Percentiles rank a stretch among this genome's conserved stretches.
These are phyloP conservation scores for Shiraia sp. DNA, from an alignment of 2,329 filamentous ascomycete genomes.

Conservation along the genomic window DNA sequence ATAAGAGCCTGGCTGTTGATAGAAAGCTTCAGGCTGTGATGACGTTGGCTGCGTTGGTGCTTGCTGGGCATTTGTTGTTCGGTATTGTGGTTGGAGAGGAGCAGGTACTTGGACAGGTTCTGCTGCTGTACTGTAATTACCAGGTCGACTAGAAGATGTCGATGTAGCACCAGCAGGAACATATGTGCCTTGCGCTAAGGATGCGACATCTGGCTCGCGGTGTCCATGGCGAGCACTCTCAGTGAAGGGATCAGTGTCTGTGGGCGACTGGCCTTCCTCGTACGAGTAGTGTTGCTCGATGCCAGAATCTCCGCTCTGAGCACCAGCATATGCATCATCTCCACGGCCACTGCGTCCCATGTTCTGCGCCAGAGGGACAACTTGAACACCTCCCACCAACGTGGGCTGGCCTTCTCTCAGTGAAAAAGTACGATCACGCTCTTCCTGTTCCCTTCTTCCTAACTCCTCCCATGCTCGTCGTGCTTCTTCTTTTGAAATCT, in stretches of 20 bases:
- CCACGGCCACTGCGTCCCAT: slow-evolving; percentile 50
- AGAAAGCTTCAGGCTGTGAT: slow-evolving; percentile 43
- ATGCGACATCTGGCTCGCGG: slow-evolving; percentile 37
- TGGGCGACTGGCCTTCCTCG: slow-evolving; percentile 56
- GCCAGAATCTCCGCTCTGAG: slow-evolving; percentile 37
- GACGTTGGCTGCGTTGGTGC: slow-evolving; percentile 24
- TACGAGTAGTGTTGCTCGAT: slow-evolving; percentile 55
- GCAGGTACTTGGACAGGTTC: slow-evolving; percentile 30
- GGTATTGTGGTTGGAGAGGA: slow-evolving; percentile 30
- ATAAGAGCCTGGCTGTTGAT: slow-evolving; percentile 44
- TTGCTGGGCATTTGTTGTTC: slow-evolving; percentile 25
- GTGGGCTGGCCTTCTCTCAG: slow-evolving; percentile 86
- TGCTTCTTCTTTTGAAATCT: slow-evolving; percentile 95
- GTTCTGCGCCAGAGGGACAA: slow-evolving; percentile 86
- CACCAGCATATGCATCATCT: slow-evolving; percentile 37
- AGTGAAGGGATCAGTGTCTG: slow-evolving; percentile 66
- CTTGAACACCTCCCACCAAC: slow-evolving; percentile 88
- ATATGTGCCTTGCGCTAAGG: slow-evolving; percentile 40
- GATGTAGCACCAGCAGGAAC: slow-evolving; percentile 35
- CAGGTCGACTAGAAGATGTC: slow-evolving; percentile 20
- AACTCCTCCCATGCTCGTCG: slow-evolving; percentile 96
- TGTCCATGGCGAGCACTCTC: slow-evolving; percentile 46
- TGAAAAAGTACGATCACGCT: slow-evolving; percentile 83
- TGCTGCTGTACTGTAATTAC: slow-evolving; percentile 17
- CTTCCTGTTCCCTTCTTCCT: slow-evolving; percentile 88